phyloP scores from a whole-genome alignment of 2,329 filamentous ascomycete species.

The Trichoderma koningiopsis region DNA sequence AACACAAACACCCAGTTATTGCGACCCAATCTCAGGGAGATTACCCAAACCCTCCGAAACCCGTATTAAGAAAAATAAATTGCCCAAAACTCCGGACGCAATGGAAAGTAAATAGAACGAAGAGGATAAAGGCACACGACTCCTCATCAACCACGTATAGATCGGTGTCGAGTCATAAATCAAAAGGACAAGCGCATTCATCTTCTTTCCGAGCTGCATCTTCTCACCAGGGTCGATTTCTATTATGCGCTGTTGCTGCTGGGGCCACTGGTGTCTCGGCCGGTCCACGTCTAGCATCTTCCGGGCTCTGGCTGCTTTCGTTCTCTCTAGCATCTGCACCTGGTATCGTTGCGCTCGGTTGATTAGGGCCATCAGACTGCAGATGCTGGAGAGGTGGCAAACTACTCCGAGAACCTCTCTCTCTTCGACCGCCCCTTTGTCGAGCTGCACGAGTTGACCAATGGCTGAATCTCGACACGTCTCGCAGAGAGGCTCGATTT shows the following conservation, averaged over 20 bases:
- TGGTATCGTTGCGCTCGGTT: background rate
- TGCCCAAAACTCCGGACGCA: background rate
- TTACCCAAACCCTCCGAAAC: background rate
- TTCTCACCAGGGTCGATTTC: conserved; percentile 20
- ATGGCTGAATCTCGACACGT: background rate
- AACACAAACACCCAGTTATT: background rate
- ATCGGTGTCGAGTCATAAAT: no score
- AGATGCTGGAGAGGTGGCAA: conserved; percentile 3
- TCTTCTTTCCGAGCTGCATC: background rate
- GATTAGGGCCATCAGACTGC: background rate
- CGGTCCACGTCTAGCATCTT: background rate
- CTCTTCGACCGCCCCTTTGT: conserved; percentile 4
- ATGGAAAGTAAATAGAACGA: background rate
- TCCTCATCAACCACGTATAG: background rate
- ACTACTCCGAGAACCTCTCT: background rate
- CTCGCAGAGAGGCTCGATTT: conserved; percentile 17
- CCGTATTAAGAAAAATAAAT: background rate
- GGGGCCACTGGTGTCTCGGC: background rate
- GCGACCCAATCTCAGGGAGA: background rate
- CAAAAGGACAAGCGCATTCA: background rate
- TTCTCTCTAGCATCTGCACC: background rate
- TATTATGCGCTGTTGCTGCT: background rate
- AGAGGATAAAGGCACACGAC: background rate
- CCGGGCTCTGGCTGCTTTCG: background rate
- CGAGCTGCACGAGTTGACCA: conserved; percentile 9